Conservation (phyloP, 176 grass and related monocot genomes). For the Phoenix roebelenii region DNA sequence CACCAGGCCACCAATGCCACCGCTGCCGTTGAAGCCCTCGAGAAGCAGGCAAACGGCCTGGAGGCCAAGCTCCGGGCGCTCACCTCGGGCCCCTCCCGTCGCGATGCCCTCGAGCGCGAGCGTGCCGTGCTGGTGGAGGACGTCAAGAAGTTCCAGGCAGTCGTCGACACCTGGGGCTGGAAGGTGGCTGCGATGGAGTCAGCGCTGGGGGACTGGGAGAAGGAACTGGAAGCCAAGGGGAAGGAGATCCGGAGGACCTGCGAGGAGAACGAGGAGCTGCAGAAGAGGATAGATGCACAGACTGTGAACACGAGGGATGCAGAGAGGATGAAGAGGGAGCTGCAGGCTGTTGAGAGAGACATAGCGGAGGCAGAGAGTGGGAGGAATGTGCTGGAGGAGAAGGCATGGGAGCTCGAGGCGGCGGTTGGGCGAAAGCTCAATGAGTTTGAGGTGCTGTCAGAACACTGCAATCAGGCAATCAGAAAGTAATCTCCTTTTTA, state of each 20-base stretch:
- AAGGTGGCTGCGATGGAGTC: conserved; percentile 56
- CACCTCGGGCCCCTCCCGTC: conserved; percentile 29
- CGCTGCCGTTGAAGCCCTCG: conserved; percentile 14
- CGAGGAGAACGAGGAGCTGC: conserved; percentile 45
- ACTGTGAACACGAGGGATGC: conserved; percentile 46
- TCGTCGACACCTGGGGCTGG: conserved; percentile 47
- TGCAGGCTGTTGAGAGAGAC: conserved; percentile 45
- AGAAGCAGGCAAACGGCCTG: conserved; percentile 42
- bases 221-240: conserved; percentile 52
- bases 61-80: conserved; percentile 30
- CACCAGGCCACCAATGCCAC: neutral
- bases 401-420: conserved; percentile 72
- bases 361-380: conserved; percentile 38
- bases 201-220: conserved; percentile 16
- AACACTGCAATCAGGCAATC: conserved; percentile 59
- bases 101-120: conserved; percentile 29
- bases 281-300: conserved; percentile 46
- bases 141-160: conserved; percentile 54
- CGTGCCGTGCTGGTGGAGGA: conserved; percentile 38
- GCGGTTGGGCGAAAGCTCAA: conserved; percentile 37
- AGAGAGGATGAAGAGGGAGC: conserved; percentile 64
- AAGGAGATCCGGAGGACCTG: conserved; percentile 16
- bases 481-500: conserved; percentile 37
- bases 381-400: conserved; percentile 43
- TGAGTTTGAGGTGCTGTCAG: conserved; percentile 39